Conservation (phyloP, 2,329 filamentous ascomycete genomes). For the Trichoderma polysporum region DNA sequence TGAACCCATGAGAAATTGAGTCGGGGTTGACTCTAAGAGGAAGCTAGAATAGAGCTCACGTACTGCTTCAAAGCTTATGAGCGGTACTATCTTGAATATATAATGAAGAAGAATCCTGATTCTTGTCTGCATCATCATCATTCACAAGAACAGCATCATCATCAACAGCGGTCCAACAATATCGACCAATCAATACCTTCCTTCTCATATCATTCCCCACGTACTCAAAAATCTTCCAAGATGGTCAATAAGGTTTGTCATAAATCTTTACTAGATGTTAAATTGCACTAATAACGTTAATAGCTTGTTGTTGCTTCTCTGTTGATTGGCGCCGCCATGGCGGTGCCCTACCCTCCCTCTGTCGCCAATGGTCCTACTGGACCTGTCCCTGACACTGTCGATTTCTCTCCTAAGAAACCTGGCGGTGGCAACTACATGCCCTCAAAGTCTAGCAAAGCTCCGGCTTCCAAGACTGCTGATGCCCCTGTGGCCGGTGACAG, state of each 20-base stretch:
- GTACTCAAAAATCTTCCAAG: neutral
- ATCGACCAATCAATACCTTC: neutral
- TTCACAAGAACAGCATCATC: neutral
- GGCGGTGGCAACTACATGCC: constrained; percentile 6
- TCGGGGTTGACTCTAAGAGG: neutral
- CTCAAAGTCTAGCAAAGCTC: neutral
- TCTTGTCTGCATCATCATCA: neutral
- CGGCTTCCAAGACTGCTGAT: neutral
- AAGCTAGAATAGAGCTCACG: neutral
- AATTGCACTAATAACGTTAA: neutral
- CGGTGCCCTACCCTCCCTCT: constrained; percentile 8
- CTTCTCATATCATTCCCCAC: too few relatives aligned
- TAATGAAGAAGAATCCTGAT: neutral
- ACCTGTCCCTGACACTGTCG: constrained; percentile 6
- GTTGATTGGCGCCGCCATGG: constrained; percentile 1
- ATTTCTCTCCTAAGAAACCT: constrained; percentile 10
- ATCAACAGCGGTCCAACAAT: neutral
- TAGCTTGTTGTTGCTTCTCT: constrained; percentile 15
- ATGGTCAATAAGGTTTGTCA: constrained; percentile 9
- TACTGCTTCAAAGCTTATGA: neutral
- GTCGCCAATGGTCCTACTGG: neutral
- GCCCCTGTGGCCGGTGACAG: neutral
- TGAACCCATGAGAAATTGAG: neutral
- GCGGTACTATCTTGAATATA: neutral
- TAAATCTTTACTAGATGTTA: neutral